Conservation (phyloP, 2,329 filamentous ascomycete species). For the Orbilia quercus region DNA sequence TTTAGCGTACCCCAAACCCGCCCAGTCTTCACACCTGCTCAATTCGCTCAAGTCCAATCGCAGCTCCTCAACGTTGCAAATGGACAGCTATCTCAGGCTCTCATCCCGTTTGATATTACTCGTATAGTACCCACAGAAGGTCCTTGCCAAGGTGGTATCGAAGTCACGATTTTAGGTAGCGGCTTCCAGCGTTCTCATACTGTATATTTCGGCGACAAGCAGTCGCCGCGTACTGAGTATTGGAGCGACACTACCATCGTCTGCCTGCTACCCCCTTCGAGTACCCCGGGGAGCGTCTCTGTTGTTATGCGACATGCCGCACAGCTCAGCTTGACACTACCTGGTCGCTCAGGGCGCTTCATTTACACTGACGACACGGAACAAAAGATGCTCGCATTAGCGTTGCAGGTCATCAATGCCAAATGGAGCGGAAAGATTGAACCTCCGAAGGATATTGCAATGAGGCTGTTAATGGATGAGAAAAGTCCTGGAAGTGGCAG, state of each 20-base stretch:
- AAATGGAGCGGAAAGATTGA: constrained; percentile 74
- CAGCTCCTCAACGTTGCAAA: constrained; percentile 53
- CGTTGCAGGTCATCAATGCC: constrained; percentile 72
- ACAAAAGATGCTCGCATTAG: constrained; percentile 75
- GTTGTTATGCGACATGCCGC: constrained; percentile 51
- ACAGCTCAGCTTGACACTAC: constrained; percentile 35
- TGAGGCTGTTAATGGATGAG: constrained; percentile 71
- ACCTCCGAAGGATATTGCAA: constrained; percentile 72
- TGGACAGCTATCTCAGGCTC: constrained; percentile 45
- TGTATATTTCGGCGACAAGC: constrained; percentile 82
- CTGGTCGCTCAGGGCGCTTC: constrained; percentile 68
- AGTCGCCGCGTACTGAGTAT: constrained; percentile 78
- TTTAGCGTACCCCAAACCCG: constrained; percentile 47
- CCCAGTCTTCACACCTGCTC: constrained; percentile 42
- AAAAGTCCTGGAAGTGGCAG: constrained; percentile 61
- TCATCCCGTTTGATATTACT: constrained; percentile 54
- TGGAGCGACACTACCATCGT: constrained; percentile 84
- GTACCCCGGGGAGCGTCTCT: constrained; percentile 73
- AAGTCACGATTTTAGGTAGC: constrained; percentile 85
- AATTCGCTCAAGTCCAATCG: constrained; percentile 53
- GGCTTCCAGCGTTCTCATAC: constrained; percentile 82
- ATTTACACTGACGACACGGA: constrained; percentile 79
- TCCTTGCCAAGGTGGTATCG: constrained; percentile 82
- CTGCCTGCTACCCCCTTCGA: constrained; percentile 78
- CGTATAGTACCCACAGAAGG: constrained; percentile 81